A percentile compares a stretch with the other conserved stretches of the same genome.
These are phyloP conservation scores for Colletotrichum sp. DNA, from an alignment of 2,329 filamentous ascomycete species.

Conservation along the genomic window DNA sequence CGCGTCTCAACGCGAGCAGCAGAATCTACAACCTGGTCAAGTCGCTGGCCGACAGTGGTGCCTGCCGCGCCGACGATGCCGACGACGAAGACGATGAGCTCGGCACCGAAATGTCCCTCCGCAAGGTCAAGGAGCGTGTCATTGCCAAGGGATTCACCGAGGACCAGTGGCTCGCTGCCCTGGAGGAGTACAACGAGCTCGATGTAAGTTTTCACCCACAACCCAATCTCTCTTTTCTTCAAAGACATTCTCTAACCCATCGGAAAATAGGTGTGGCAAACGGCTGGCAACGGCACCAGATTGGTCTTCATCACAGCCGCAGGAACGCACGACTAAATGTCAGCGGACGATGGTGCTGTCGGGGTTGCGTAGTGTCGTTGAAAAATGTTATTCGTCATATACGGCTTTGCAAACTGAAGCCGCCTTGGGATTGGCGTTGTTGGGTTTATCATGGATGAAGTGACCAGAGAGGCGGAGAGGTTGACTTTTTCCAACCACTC, in stretches of 20 bases:
- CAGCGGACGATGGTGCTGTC: background rate
- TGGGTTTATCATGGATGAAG: background rate
- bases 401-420: background rate
- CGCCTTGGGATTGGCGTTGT: background rate
- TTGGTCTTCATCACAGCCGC: conserved; percentile 69
- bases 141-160: conserved; percentile 96
- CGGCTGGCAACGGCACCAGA: conserved; percentile 71
- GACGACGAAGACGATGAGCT: conserved; percentile 60
- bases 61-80: conserved; percentile 76
- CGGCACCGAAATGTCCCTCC: conserved; percentile 78
- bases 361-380: background rate
- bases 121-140: conserved; percentile 88
- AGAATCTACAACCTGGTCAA: conserved; percentile 97
- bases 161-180: conserved; percentile 84
- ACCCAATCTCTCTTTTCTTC: background rate
- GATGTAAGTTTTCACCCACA: conserved; percentile 72
- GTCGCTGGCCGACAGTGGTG: conserved; percentile 83
- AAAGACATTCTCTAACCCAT: conserved; percentile 39
- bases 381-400: background rate
- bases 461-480: background rate
- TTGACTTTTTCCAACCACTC: background rate
- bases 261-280: conserved; percentile 74
- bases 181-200: conserved; percentile 87
- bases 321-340: conserved; percentile 4
- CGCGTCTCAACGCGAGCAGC: conserved; percentile 80